These are phyloP conservation scores for Phytophthora capsici DNA, from an alignment of 352 stramenopile genomes.

Conservation along the genomic window DNA sequence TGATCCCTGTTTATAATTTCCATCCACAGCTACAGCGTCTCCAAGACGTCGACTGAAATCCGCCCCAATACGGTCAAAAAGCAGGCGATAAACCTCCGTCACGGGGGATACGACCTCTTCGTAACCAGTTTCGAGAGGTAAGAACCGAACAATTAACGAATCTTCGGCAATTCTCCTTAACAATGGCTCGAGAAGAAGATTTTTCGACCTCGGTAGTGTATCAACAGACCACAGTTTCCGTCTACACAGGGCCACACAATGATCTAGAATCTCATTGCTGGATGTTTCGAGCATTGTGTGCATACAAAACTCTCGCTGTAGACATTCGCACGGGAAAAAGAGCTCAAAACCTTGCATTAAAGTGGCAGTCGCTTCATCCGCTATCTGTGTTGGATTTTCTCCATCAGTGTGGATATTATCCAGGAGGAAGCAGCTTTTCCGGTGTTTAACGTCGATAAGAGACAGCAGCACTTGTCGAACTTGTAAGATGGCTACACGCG, in stretches of 20 bases:
- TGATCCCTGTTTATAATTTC: not conserved
- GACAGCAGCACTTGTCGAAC: slow-evolving; percentile 39
- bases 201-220: slow-evolving; percentile 33
- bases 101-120: slow-evolving; percentile 3
- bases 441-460: slow-evolving; percentile 44
- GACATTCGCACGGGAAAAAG: slow-evolving; percentile 85
- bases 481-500: slow-evolving; percentile 31
- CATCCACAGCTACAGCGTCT: not conserved
- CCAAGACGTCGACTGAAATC: slow-evolving; percentile 28
- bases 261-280: slow-evolving; percentile 3
- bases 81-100: slow-evolving; percentile 29
- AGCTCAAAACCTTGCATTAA: slow-evolving; percentile 88
- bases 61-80: slow-evolving; percentile 21
- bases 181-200: slow-evolving; percentile 58
- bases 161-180: slow-evolving; percentile 78
- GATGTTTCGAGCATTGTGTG: slow-evolving; percentile 32
- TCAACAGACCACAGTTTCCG: slow-evolving; percentile 31
- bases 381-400: slow-evolving; percentile 35
- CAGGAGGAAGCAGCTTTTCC: slow-evolving; percentile 26
- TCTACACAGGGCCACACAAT: slow-evolving; percentile 26
- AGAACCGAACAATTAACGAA: slow-evolving; percentile 37
- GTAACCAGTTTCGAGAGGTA: slow-evolving; percentile 8
- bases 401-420: slow-evolving; percentile 21
- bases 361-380: slow-evolving; percentile 52
- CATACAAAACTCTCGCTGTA: slow-evolving; percentile 70